Evolutionary conservation across 2,329 filamentous ascomycete species (phyloP), one percentile per base, ranked within the genome.

Genomic region (Aspergillus sp.): DNA sequence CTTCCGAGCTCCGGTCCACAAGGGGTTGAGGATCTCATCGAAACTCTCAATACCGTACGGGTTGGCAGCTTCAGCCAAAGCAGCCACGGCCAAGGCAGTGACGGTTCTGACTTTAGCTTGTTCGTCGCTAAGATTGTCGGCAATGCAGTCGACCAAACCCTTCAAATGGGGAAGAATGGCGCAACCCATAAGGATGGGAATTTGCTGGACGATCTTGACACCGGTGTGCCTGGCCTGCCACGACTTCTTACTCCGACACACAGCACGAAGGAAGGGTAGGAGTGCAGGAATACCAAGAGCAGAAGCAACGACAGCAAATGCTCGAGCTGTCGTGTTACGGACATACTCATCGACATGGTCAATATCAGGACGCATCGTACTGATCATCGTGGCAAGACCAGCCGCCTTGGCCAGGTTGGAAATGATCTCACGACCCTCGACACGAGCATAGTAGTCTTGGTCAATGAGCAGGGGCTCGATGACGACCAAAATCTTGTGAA

Each of bases 41-140:
- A 99, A 99, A 70, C 92, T 97, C 79, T 99, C 95, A 66, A 99
- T 99, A 88, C 95, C 95, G 70, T 98, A 99, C 0, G 95, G 95
- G 77, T 96, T 97, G 36, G 95, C 94, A 21, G 95, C 95, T 79
- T 99, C 95, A 28, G 95, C 95, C 60, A 99, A 81, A 38, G 95
- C 95, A 53, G 94, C 95, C 72, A 99, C 95, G 25, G 95, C 93
- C 73, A 99, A 84, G 78, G 91, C 93, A 50, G 95, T 98, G 51
- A 98, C 95, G 4, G 96, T 99, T 68, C 95, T 87, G 51, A 99
- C 95, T 80, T 99, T 99, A 56, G 93, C 94, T 78, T 99, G 95
- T 73, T 99, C 95, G 69, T 99, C 95, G 71, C 96, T 97, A 13
- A 99, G 84, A 74, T 97, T 97, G 54, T 94, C 92, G 13, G 90